Evolutionary conservation across 352 stramenopile genomes (phyloP), one percentile per base, ranked within the genome.

Genomic region (Nothophytophthora sp.): DNA sequence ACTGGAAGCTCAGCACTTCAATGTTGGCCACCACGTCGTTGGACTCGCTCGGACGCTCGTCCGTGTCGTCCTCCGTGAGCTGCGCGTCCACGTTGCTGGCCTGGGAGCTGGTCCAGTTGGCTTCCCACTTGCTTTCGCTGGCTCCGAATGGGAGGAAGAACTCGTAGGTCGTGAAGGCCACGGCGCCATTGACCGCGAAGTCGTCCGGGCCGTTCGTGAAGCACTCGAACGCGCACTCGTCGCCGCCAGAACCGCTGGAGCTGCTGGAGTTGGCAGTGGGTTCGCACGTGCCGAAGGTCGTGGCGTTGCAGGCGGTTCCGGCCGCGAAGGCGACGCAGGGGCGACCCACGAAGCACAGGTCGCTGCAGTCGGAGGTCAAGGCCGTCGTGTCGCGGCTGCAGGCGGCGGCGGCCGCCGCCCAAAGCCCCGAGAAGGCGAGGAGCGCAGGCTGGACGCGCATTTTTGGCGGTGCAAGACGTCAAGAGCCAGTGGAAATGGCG

Each of bases 131-230:
- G 50, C 70, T 82, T 55, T 72, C 43, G 18, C 51, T 63, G 11
- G 8, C 37, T n/a, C 73, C 76, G 44, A 81, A 81, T 10, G 77
- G 73, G 35, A 88, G 68, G 30, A 85, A 60, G 29, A 88, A 86
- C 1, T 64, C 70, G 42, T 85, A 85, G 20, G 55, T 32, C 5
- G 56, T 70, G 45, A 73, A 86, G 27, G 79, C 63, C 7, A 85
- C 55, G 13, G 77, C 55, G 22, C 68, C 75, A 43, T 71, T 71
- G 23, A 53, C 59, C 11, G 68, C 64, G 43, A 72, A 74, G 60
- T 88, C 74, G 27, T 56, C 49, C 1, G 43, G 39, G 7, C 71
- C 63, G 48, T 81, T 81, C 45, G 62, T 81, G 40, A 86, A 78
- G 35, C 76, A 88, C 50, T 77, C 69, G 45, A 70, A 86, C 12